These are phyloP conservation scores for Setomelanomma holmii DNA, from an alignment of 2,329 filamentous ascomycete genomes.

Conservation along the genomic window DNA sequence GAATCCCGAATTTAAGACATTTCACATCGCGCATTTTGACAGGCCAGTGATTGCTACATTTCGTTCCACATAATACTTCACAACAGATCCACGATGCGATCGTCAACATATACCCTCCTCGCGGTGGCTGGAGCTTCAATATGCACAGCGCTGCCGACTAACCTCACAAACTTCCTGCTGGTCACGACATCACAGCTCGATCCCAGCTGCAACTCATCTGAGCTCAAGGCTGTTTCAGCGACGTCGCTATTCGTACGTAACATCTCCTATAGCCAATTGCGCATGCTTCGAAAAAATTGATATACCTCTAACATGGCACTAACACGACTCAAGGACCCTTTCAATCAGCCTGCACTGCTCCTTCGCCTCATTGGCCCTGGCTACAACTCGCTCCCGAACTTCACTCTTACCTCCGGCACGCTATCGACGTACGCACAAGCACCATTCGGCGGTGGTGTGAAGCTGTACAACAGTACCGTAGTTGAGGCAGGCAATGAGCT, in stretches of 20 bases:
- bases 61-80: too few relatives aligned
- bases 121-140: conserved; percentile 7
- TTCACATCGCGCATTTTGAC: too few relatives aligned
- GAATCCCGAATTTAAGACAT: not conserved
- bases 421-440: conserved; percentile 40
- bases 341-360: conserved; percentile 42
- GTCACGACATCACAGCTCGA: conserved; percentile 47
- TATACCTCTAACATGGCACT: too few relatives aligned
- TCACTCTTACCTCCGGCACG: conserved; percentile 45
- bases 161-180: conserved; percentile 45
- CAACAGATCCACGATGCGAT: conserved; percentile 18
- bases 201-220: conserved; percentile 33
- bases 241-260: conserved; percentile 46
- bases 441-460: conserved; percentile 33
- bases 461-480: conserved; percentile 42
- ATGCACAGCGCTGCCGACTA: conserved; percentile 17
- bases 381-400: conserved; percentile 49
- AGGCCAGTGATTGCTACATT: too few relatives aligned
- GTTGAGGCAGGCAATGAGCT: conserved; percentile 37
- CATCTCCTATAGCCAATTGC: too few relatives aligned
- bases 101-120: conserved; percentile 15
- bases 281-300: too few relatives aligned
- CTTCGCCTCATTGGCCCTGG: conserved; percentile 49
- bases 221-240: conserved; percentile 46
- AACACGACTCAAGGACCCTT: conserved; percentile 32